phyloP scores from a whole-genome alignment of 257 asterid species.

The Solanum tarapatanum region DNA sequence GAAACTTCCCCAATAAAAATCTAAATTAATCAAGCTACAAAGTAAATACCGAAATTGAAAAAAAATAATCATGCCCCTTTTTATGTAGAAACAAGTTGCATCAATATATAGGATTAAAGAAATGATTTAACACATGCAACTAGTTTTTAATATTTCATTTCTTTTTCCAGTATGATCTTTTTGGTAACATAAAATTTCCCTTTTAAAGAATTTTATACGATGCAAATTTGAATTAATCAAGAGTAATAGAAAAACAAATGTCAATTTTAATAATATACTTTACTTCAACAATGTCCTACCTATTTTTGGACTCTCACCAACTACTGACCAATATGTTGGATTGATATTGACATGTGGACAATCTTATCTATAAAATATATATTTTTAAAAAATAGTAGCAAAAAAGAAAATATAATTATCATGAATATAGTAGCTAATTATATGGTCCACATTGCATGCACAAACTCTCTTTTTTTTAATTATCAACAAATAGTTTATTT shows the following conservation, averaged over 20 bases:
- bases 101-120: neutral
- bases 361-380: neutral
- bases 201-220: neutral
- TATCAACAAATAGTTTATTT: neutral
- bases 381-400: neutral
- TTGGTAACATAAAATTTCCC: neutral
- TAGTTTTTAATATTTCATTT: neutral
- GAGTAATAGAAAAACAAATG: neutral
- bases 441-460: neutral
- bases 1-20: rapidly evolving
- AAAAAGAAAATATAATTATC: neutral
- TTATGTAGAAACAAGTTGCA: neutral
- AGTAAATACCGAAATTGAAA: too few species aligned
- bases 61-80: neutral
- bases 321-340: neutral
- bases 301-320: neutral
- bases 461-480: neutral
- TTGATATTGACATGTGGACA: neutral
- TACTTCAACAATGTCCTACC: neutral
- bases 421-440: neutral
- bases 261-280: neutral
- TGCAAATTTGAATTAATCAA: neutral
- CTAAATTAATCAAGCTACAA: neutral
- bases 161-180: neutral
- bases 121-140: neutral